A percentile compares a stretch with the other conserved stretches of the same genome.
These are phyloP conservation scores for Haplosporangium gracile DNA, from an alignment of 192 early-diverging fungal genomes.

Conservation along the genomic window DNA sequence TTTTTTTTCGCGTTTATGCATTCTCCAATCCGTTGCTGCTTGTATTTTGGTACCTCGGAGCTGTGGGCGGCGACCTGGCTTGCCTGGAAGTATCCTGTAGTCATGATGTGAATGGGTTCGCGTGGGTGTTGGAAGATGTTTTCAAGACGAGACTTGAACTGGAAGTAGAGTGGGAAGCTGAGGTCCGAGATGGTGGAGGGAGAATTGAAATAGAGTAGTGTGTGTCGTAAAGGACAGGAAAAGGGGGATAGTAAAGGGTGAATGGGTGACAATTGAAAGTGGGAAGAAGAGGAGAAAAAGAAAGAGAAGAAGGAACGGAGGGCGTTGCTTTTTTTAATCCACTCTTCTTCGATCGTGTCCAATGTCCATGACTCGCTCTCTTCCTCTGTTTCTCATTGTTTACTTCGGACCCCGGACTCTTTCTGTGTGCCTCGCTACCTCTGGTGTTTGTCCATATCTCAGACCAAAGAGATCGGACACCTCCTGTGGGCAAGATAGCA, in stretches of 20 bases:
- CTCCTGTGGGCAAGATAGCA: not conserved
- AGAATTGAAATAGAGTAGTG: not conserved
- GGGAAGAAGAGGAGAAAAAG: not conserved
- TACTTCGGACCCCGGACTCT: not conserved
- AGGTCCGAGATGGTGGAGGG: constrained; percentile 52
- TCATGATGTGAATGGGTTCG: constrained; percentile 29
- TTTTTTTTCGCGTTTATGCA: not conserved
- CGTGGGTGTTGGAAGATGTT: constrained; percentile 26
- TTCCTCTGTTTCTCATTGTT: not conserved
- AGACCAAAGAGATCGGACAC: not conserved
- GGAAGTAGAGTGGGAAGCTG: constrained; percentile 38
- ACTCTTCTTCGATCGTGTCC: not conserved
- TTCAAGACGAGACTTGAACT: constrained; percentile 55
- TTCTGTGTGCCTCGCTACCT: not conserved
- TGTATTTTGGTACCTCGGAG: constrained; percentile 33
- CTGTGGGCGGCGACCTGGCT: constrained; percentile 40
- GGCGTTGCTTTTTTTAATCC: not conserved
- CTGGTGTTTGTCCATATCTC: not conserved
- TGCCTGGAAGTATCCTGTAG: constrained; percentile 34
- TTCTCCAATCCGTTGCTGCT: too few relatives aligned
- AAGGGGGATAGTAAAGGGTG: not conserved
- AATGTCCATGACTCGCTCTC: constrained; percentile 1
- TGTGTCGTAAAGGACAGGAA: not conserved
- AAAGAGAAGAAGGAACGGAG: not conserved
- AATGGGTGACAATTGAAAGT: not conserved